These are phyloP conservation scores for Camptophora hylomeconis DNA, from an alignment of 2,329 filamentous ascomycete species.

Conservation along the genomic window DNA sequence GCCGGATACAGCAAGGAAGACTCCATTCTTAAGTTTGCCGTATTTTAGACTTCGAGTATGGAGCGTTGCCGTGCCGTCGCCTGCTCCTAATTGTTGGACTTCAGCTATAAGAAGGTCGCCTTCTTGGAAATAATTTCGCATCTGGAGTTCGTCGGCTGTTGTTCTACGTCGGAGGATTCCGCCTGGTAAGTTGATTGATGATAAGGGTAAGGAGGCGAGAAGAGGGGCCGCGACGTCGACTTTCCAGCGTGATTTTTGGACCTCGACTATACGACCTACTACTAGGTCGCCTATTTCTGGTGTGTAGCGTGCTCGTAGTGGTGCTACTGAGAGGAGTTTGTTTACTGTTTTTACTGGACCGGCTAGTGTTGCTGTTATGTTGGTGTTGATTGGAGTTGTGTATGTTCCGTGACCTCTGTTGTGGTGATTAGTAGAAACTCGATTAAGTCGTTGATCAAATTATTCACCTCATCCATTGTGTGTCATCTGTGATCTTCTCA, in stretches of 20 bases:
- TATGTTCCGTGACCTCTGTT: constrained; percentile 84
- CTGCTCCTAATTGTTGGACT: constrained; percentile 68
- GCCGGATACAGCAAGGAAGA: constrained; percentile 72
- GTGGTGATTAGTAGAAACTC: constrained; percentile 1
- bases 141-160: constrained; percentile 92
- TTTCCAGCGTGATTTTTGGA: constrained; percentile 87
- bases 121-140: constrained; percentile 92
- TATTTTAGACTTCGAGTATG: constrained; percentile 88
- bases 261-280: constrained; percentile 83
- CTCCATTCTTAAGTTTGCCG: constrained; percentile 85
- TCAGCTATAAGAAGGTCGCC: constrained; percentile 90
- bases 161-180: constrained; percentile 85
- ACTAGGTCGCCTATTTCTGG: constrained; percentile 95
- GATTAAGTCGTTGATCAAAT: background rate
- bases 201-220: constrained; percentile 72
- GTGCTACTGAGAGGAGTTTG: constrained; percentile 84
- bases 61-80: constrained; percentile 72
- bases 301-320: constrained; percentile 81
- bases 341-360: constrained; percentile 88
- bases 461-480: constrained; percentile 72
- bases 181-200: constrained; percentile 85
- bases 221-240: constrained; percentile 85
- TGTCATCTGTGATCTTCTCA: constrained; percentile 73
- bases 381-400: constrained; percentile 31
- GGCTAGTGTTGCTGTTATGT: constrained; percentile 80